phyloP scores from a whole-genome alignment of 345 rosid species.

The Eucalyptus tenuipes region DNA sequence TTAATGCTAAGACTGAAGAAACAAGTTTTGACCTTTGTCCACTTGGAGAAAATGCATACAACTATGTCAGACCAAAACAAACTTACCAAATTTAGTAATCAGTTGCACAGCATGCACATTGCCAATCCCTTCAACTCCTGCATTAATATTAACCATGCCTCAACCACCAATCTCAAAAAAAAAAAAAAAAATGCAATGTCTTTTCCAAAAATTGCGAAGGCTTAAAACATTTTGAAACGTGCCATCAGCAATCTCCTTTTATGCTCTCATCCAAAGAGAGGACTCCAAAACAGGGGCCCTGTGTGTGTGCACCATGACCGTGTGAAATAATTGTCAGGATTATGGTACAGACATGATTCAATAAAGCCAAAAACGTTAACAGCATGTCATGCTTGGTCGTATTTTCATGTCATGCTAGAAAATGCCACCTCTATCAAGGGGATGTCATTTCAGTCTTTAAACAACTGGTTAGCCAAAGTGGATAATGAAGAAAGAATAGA shows the following conservation, averaged over 20 bases:
- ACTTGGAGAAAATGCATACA: not conserved
- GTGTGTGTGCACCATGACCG: not conserved
- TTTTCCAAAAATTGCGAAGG: not conserved
- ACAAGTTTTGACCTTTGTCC: not conserved
- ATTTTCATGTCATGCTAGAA: not conserved
- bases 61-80: not conserved
- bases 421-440: not conserved
- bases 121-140: slow-evolving; percentile 92
- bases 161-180: not conserved
- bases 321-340: not conserved
- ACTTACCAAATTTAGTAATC: slow-evolving; percentile 68
- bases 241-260: not conserved
- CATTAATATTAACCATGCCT: not conserved
- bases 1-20: not conserved
- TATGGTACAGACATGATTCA: not conserved
- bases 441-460: not conserved
- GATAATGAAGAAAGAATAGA: not conserved
- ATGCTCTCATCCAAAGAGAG: not conserved
- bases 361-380: not conserved
- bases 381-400: not conserved
- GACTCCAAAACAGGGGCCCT: not conserved
- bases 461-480: not conserved
- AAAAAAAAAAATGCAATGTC: not conserved
- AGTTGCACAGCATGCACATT: slow-evolving; percentile 62
- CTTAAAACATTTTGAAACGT: not conserved